Evolutionary conservation across 345 rosid genomes (phyloP), one percentile per base, ranked within the genome.

Genomic region (Conringia planisiliqua): DNA sequence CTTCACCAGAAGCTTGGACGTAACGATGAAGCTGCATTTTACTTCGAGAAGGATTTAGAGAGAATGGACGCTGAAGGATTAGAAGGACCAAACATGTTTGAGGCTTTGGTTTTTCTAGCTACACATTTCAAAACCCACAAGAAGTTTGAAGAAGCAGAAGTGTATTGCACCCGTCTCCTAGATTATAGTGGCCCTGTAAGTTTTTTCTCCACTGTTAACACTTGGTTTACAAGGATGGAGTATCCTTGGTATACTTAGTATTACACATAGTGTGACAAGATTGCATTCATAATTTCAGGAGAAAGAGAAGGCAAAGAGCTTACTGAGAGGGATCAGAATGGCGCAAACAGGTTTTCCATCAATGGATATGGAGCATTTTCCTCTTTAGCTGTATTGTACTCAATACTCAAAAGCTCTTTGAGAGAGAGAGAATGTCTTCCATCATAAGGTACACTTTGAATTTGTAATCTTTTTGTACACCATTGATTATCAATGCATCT

Each of bases 61-160:
- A 87, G 90, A 78, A 92, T 92, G 99, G 97, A 95, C 82, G 91
- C 86, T 22, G 99, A 95, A 77, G 98, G 94, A 75, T 85, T 97
- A 80, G 98, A 90, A 79, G 92, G 96, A 36, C 97, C 92, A 35
- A 90, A 87, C 77, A 88, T 88, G 87, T 90, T 88, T 47, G 99
- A 95, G 86, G 94, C 98, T 46, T 72, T 92, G 74, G 71, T 88
- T 55, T 95, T 89, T 71, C 97, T 95, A 62, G 93, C 98, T 29
- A 66, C 82, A 18, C 90, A 92, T 81, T 88, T 85, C 76, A 90
- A 83, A 69, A 80, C 77, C 43, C 86, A 81, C 51, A 85, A 83
- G 73, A 90, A 87, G 73, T 87, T 84, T 81, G 94, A 92, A 75
- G 98, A 95, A 78, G 96, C 99, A 20, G 99, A 95, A 79, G 90